Percentiles rank a stretch among this genome's conserved stretches.
Conservation (phyloP, 2,329 filamentous ascomycete genomes). For the Pseudogymnoascus verrucosus region DNA sequence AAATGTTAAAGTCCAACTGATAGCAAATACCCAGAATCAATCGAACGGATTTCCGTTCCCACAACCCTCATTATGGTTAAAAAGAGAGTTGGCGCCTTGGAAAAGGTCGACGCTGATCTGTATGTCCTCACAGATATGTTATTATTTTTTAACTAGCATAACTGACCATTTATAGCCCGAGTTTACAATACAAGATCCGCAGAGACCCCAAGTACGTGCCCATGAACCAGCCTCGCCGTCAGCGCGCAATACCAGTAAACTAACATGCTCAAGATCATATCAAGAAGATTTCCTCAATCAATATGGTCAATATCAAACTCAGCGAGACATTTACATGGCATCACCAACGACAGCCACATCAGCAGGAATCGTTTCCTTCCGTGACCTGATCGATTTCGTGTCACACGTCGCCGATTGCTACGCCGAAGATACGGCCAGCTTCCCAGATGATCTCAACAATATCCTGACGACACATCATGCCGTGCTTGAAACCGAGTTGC, state of each 20-base stretch:
- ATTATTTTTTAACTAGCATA: constrained; percentile 8
- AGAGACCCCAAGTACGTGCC: constrained; percentile 65
- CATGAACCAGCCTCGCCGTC: background rate
- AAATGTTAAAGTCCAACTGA: constrained; percentile 3
- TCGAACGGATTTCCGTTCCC: constrained; percentile 9
- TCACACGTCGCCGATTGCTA: constrained; percentile 93
- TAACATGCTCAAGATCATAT: constrained; percentile 56
- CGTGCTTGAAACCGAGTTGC: constrained; percentile 70
- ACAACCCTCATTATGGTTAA: constrained; percentile 56
- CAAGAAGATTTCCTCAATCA: constrained; percentile 81
- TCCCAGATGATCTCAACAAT: constrained; percentile 71
- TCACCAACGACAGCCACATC: constrained; percentile 71
- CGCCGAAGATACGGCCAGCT: constrained; percentile 67
- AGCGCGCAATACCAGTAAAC: background rate
- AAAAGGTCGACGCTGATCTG: constrained; percentile 91
- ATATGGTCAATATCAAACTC: constrained; percentile 84
- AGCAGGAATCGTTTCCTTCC: constrained; percentile 73
- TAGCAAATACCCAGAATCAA: constrained; percentile 11
- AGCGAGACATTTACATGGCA: constrained; percentile 83
- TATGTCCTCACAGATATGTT: constrained; percentile 29
- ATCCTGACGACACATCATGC: constrained; percentile 78
- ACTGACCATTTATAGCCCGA: constrained; percentile 48
- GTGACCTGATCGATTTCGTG: constrained; percentile 87
- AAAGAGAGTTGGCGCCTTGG: constrained; percentile 81
- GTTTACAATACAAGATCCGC: constrained; percentile 84